Evolutionary conservation across 2,329 filamentous ascomycete genomes (phyloP).

Genomic region (Hirsutella minnesotensis): DNA sequence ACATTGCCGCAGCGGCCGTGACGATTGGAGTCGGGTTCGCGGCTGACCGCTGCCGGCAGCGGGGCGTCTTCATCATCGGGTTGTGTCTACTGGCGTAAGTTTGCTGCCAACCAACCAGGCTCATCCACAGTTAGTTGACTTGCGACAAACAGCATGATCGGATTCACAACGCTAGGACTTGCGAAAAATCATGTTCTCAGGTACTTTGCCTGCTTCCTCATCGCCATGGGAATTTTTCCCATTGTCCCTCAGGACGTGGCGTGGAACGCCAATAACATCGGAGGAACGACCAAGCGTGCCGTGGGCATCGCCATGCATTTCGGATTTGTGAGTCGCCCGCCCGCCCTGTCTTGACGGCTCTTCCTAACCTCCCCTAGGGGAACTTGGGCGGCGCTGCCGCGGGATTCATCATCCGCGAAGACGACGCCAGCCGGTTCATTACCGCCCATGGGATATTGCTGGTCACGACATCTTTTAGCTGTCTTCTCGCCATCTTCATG

Average conservation of each 20-base stretch:
- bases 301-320: conserved; percentile 46
- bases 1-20: conserved; percentile 23
- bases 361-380: conserved; percentile 13
- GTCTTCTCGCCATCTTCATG: conserved; percentile 40
- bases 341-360: background rate
- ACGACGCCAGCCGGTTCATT: conserved; percentile 41
- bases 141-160: conserved; percentile 15
- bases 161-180: conserved; percentile 19
- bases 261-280: conserved; percentile 49
- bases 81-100: conserved; percentile 24
- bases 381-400: conserved; percentile 24
- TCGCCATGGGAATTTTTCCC: conserved; percentile 31
- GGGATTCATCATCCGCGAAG: conserved; percentile 20
- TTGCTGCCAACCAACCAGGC: background rate
- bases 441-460: conserved; percentile 48
- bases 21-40: conserved; percentile 28
- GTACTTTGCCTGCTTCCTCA: conserved; percentile 36
- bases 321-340: conserved; percentile 21
- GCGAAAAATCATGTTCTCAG: conserved; percentile 25
- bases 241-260: conserved; percentile 43
- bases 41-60: conserved; percentile 24
- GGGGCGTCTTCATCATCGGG: conserved; percentile 24
- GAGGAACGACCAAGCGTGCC: conserved; percentile 40
- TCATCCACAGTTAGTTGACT: background rate
- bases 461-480: conserved; percentile 40